These are phyloP conservation scores for Verticillium klebahnii DNA, from an alignment of 2,329 filamentous ascomycete genomes.

Conservation along the genomic window DNA sequence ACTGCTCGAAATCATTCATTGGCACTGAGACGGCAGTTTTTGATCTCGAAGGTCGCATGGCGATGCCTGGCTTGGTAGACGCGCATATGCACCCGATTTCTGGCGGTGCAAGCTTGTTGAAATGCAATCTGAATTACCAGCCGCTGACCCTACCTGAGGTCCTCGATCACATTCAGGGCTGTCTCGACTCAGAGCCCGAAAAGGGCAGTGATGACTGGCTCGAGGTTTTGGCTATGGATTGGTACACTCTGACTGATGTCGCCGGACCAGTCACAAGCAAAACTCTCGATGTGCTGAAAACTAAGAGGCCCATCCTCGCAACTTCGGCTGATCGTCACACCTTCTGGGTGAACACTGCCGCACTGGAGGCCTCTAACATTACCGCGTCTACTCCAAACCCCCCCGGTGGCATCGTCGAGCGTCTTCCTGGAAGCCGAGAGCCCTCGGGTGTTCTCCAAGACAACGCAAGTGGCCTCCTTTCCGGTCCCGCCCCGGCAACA, in stretches of 20 bases:
- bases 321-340: conserved; percentile 1
- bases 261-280: conserved; percentile 1
- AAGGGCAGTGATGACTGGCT: conserved; percentile 19
- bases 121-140: conserved; percentile 22
- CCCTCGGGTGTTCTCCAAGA: conserved; percentile 20
- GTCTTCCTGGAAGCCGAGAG: conserved; percentile 19
- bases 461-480: conserved; percentile 13
- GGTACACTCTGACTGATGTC: neutral
- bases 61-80: conserved; percentile 22
- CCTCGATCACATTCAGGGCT: conserved; percentile 17
- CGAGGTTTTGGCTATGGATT: conserved; percentile 16
- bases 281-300: conserved; percentile 5
- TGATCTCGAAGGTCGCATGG: conserved; percentile 21
- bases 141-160: conserved; percentile 12
- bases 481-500: conserved; percentile 14
- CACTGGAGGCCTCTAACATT: conserved; percentile 17
- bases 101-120: conserved; percentile 17
- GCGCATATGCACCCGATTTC: conserved; percentile 21
- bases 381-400: conserved; percentile 15
- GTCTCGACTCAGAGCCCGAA: conserved; percentile 15
- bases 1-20: conserved; percentile 14
- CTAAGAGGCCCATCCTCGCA: conserved; percentile 2
- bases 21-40: conserved; percentile 18
- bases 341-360: conserved; percentile 15
- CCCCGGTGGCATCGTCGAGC: conserved; percentile 15